phyloP scores from a whole-genome alignment of 2,329 filamentous ascomycete species.

The Fusarium sp. region DNA sequence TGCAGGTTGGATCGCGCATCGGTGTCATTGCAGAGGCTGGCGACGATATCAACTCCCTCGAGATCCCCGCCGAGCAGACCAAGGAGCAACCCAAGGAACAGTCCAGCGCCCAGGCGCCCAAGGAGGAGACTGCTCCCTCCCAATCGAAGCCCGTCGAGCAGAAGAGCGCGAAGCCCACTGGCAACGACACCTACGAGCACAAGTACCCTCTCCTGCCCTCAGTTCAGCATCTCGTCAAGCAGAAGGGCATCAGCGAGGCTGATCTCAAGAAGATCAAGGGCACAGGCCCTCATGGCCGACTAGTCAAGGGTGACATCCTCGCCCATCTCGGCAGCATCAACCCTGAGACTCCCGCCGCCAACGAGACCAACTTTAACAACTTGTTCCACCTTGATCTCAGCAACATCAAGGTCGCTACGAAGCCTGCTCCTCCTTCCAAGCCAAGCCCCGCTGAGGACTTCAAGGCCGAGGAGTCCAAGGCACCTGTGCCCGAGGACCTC shows the following conservation, averaged over 20 bases:
- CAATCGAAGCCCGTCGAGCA: conserved; percentile 52
- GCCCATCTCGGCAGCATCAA: conserved; percentile 86
- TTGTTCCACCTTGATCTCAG: conserved; percentile 89
- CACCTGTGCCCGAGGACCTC: conserved; percentile 60
- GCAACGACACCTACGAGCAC: conserved; percentile 69
- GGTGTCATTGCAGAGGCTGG: conserved; percentile 84
- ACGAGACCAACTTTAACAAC: conserved; percentile 78
- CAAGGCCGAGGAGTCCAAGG: conserved; percentile 54
- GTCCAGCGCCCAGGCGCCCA: conserved; percentile 48
- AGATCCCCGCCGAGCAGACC: conserved; percentile 73
- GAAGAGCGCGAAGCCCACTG: conserved; percentile 52
- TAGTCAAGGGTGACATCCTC: conserved; percentile 95
- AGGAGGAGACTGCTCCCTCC: conserved; percentile 52
- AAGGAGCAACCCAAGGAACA: conserved; percentile 76
- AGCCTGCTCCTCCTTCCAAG: conserved; percentile 55
- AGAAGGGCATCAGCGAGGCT: conserved; percentile 79
- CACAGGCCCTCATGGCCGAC: conserved; percentile 85
- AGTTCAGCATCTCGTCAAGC: conserved; percentile 82
- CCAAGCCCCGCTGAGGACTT: conserved; percentile 47
- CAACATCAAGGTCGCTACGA: conserved; percentile 86
- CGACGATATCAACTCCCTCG: conserved; percentile 79
- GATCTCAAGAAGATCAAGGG: conserved; percentile 85
- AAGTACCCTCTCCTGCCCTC: conserved; percentile 84
- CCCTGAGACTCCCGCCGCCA: conserved; percentile 74
- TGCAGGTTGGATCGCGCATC: conserved; percentile 84